These are phyloP conservation scores for Rhizopus stolonifer DNA, from an alignment of 371 early-diverging fungal genomes.

Conservation along the genomic window DNA sequence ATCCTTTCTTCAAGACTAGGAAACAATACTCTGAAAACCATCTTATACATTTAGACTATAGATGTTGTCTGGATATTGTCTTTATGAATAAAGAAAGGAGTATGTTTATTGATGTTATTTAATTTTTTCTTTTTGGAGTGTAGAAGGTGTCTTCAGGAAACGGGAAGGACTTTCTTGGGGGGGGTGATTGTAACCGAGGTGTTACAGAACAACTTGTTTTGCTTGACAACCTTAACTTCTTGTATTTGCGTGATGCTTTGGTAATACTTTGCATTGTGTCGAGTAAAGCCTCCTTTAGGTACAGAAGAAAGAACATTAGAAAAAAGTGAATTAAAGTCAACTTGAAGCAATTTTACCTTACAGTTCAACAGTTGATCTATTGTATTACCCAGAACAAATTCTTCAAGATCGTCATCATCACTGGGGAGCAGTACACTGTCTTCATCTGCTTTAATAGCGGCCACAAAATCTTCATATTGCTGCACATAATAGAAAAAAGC, in stretches of 20 bases:
- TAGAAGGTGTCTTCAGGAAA: conserved; percentile 7
- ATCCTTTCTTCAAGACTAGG: no score
- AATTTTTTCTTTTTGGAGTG: conserved; percentile 7
- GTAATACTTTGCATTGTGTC: not conserved
- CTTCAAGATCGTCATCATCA: conserved; percentile 5
- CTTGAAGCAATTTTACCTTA: conserved; percentile 1
- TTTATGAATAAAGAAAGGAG: no score
- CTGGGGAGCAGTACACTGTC: not conserved
- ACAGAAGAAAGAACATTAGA: not conserved
- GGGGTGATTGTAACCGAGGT: conserved; percentile 6
- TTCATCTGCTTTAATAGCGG: conserved; percentile 3
- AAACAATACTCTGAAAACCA: no score
- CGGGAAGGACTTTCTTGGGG: not conserved
- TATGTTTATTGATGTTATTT: not conserved
- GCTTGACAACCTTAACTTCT: conserved; percentile 4
- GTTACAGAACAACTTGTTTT: conserved; percentile 4
- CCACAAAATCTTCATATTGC: conserved; percentile 4
- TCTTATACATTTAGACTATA: no score
- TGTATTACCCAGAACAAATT: conserved; percentile 1
- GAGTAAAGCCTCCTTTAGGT: conserved; percentile 1
- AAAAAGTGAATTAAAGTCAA: not conserved
- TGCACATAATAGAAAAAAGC: not conserved
- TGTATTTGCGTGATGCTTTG: conserved; percentile 3
- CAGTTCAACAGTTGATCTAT: conserved; percentile 5
- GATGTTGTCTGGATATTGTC: no score